Evolutionary conservation across 108 stramenopile genomes (phyloP).

Genomic region (Parietichytrium sp.): DNA sequence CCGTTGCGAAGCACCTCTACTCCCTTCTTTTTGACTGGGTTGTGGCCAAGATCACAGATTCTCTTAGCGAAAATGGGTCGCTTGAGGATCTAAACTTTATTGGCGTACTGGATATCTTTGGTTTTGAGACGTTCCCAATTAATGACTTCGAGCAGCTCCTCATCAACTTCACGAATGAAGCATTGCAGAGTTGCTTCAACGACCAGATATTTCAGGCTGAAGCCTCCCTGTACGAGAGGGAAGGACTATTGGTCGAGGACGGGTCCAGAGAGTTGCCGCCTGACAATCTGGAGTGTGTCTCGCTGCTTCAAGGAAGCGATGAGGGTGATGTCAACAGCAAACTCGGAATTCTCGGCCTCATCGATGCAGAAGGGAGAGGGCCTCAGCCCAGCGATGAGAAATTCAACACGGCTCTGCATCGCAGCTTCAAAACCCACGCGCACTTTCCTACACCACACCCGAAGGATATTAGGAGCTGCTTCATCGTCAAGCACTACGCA

Average conservation of each 20-base stretch:
- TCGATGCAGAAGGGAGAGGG: slow-evolving; percentile 64
- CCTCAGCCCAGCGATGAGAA: slow-evolving; percentile 54
- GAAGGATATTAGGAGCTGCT: slow-evolving; percentile 47
- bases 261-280: slow-evolving; percentile 60
- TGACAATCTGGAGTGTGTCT: slow-evolving; percentile 56
- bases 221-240: slow-evolving; percentile 74
- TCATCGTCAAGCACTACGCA: slow-evolving; percentile 91
- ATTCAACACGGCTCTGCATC: slow-evolving; percentile 51
- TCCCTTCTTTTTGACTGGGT: slow-evolving; percentile 47
- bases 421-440: slow-evolving; percentile 52
- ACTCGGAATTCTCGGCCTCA: slow-evolving; percentile 56
- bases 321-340: not conserved
- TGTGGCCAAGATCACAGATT: slow-evolving; percentile 20
- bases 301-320: slow-evolving; percentile 64
- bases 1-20: slow-evolving; percentile 48
- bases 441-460: slow-evolving; percentile 53
- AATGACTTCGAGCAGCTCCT: slow-evolving; percentile 91
- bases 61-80: not conserved
- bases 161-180: slow-evolving; percentile 94
- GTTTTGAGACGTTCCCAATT: slow-evolving; percentile 47
- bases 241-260: slow-evolving; percentile 54
- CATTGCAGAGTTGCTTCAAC: slow-evolving; percentile 87
- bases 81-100: slow-evolving; percentile 35
- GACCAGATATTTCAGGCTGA: slow-evolving; percentile 81
- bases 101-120: slow-evolving; percentile 48